These are phyloP conservation scores for Myriosclerotinia duriaeana DNA, from an alignment of 2,329 filamentous ascomycete genomes.

Conservation along the genomic window DNA sequence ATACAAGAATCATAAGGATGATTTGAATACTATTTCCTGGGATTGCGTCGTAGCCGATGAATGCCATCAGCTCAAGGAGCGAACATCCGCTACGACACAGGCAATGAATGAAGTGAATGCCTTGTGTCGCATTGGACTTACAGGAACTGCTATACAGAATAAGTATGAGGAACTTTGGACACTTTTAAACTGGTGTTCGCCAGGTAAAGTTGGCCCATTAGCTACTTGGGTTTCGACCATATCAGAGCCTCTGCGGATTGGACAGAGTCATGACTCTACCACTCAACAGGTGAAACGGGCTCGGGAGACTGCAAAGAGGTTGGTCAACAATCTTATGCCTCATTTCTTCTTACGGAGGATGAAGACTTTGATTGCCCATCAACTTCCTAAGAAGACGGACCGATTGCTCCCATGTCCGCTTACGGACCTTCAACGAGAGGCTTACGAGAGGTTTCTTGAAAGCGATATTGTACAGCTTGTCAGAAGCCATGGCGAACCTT, in stretches of 20 bases:
- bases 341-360: conserved; percentile 88
- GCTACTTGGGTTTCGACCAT: conserved; percentile 78
- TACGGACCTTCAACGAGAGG: conserved; percentile 74
- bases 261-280: conserved; percentile 84
- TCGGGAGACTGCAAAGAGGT: conserved; percentile 75
- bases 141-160: conserved; percentile 95
- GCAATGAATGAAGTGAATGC: conserved; percentile 90
- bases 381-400: conserved; percentile 92
- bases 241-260: conserved; percentile 75
- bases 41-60: conserved; percentile 94
- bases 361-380: conserved; percentile 88
- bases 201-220: conserved; percentile 67
- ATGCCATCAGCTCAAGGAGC: conserved; percentile 85
- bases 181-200: conserved; percentile 92
- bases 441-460: conserved; percentile 79
- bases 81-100: conserved; percentile 71
- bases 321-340: conserved; percentile 84
- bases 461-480: conserved; percentile 70
- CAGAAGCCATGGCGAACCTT: conserved; percentile 64
- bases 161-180: conserved; percentile 98
- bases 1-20: conserved; percentile 72
- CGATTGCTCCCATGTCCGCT: conserved; percentile 93
- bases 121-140: conserved; percentile 87
- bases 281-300: conserved; percentile 77
- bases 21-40: conserved; percentile 84